Base-by-base conservation (phyloP, 176 grass and related monocot species). In the Triticum urartu region DNA sequence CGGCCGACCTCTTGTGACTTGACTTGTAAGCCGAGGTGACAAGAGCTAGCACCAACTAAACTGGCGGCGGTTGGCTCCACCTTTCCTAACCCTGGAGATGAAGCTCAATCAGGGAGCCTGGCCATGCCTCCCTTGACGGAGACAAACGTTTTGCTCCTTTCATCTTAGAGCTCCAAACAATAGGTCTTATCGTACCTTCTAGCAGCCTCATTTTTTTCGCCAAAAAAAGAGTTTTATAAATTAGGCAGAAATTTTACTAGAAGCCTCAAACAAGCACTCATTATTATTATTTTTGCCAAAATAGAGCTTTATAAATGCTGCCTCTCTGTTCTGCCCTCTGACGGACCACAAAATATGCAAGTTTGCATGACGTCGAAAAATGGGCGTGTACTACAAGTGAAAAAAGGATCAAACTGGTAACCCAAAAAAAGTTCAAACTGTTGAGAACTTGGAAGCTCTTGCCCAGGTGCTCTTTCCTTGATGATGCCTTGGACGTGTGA, bases 91-190 rank as follows among this genome's bases (percentile, higher is more conserved):
- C 24, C 24, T 50, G 42, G 43, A 84, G 85, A 84, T 90, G 66
- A 79, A 60, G 80, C 80, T 87, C 80, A 90, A 87, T 90, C 89
- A 84, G 43, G 33, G 89, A 87, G 85, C 84, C 84, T 36, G 74
- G 24, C 89, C 89, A 90, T 87, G 89, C 85, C 75, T 79, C 67
- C 89, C 40, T 84, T 66, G 79, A 86, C 33, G 58, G 89, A 87
- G 89, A 87, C 89, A 83, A 83, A 72, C 84, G 14, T n/a, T 68
- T 45, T 12, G 47, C 15, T 56, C 18, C 47, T 33, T 77, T 1
- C 47, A 17, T 6, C 47, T 58, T 76, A 52, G 25, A 76, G 42
- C 72, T 25, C 71, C 21, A 42, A 17, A 54, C 50, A 54, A 2
- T 54, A 7, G 15, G 50, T 18, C 50, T 54, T 54, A 18, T 18